Conservation (phyloP, 345 rosid genomes). For the Hibiscus tridactylites region DNA sequence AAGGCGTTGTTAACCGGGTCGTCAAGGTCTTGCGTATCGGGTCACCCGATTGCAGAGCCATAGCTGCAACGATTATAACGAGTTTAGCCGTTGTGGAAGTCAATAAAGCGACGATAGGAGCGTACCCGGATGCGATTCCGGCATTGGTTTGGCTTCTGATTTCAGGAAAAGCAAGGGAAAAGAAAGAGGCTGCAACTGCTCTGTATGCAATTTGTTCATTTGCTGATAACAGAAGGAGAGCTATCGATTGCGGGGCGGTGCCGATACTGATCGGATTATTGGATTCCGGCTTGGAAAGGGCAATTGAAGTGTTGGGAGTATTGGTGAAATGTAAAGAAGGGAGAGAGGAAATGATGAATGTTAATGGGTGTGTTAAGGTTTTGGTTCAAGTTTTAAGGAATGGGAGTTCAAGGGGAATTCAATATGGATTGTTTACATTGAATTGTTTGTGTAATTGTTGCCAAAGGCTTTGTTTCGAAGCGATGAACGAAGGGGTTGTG, state of each 20-base stretch:
- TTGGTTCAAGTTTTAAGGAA: constrained; percentile 48
- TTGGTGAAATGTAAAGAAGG: constrained; percentile 88
- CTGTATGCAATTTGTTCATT: constrained; percentile 69
- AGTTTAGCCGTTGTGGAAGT: constrained; percentile 92
- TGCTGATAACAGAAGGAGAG: constrained; percentile 64
- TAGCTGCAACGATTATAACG: constrained; percentile 77
- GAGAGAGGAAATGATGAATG: constrained; percentile 60
- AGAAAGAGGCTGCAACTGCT: constrained; percentile 90
- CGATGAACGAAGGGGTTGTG: constrained; percentile 44
- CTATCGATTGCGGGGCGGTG: constrained; percentile 69
- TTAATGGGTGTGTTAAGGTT: constrained; percentile 45
- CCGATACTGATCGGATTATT: constrained; percentile 46
- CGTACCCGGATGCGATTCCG: constrained; percentile 60
- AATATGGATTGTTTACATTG: constrained; percentile 64
- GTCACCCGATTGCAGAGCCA: constrained; percentile 59
- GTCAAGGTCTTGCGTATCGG: constrained; percentile 47
- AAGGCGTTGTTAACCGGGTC: constrained; percentile 65
- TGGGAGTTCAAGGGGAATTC: constrained; percentile 63
- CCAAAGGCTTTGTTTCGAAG: constrained; percentile 36
- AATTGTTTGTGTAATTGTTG: constrained; percentile 51
- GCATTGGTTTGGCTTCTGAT: constrained; percentile 51
- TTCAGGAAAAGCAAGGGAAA: constrained; percentile 58
- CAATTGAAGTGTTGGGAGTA: constrained; percentile 76
- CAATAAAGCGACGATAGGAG: constrained; percentile 88
- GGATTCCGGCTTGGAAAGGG: constrained; percentile 71